Evolutionary conservation across 805 yeast genomes (phyloP).

Genomic region (Candida jianshihensis): DNA sequence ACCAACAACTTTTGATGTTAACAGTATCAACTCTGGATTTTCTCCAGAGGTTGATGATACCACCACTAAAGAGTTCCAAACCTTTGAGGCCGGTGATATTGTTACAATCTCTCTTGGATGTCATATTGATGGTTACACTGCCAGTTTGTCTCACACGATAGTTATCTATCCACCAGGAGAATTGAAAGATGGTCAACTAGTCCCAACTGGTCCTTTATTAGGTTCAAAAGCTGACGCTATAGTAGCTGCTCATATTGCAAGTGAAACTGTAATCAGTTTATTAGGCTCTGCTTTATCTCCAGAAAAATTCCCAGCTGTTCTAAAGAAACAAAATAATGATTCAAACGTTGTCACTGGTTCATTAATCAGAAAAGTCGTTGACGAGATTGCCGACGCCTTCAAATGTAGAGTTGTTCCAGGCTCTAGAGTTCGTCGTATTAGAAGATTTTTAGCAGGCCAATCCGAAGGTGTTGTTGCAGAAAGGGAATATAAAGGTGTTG

Average conservation of each 20-base stretch:
- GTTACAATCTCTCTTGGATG: slow-evolving; percentile 82
- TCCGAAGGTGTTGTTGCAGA: slow-evolving; percentile 89
- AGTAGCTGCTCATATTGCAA: slow-evolving; percentile 84
- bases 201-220: slow-evolving; percentile 70
- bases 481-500: slow-evolving; percentile 87
- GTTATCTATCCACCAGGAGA: slow-evolving; percentile 71
- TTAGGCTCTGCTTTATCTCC: slow-evolving; percentile 70
- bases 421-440: slow-evolving; percentile 81
- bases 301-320: slow-evolving; percentile 58
- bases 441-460: slow-evolving; percentile 95
- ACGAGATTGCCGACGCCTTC: slow-evolving; percentile 78
- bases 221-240: slow-evolving; percentile 86
- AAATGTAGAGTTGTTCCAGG: slow-evolving; percentile 88
- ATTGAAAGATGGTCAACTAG: slow-evolving; percentile 25
- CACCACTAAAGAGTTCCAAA: slow-evolving; percentile 26
- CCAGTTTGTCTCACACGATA: slow-evolving; percentile 78
- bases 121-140: slow-evolving; percentile 93
- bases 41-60: slow-evolving; percentile 79
- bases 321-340: slow-evolving; percentile 26
- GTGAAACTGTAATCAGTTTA: slow-evolving; percentile 74
- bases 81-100: slow-evolving; percentile 70
- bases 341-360: slow-evolving; percentile 54
- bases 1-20: slow-evolving; percentile 86
- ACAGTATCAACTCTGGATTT: slow-evolving; percentile 70
- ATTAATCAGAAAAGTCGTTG: slow-evolving; percentile 67